Evolutionary conservation across 441 rosid species (phyloP), one percentile per base, ranked within the genome.

Genomic region (Aquilaria agallochum): DNA sequence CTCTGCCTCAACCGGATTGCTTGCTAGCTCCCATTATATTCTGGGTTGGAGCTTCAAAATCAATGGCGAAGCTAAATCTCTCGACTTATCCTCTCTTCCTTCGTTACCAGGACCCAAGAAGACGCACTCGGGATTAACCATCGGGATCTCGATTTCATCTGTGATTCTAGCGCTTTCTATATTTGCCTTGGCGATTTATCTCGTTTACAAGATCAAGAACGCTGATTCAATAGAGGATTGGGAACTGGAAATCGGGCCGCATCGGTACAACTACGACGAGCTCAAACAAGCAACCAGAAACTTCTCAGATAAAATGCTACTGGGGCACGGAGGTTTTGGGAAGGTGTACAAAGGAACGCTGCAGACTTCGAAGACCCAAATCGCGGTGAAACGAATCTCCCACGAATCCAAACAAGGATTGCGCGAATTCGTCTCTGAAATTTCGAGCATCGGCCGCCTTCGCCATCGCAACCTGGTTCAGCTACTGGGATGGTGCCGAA

Each of bases 1-100:
- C 67, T 87, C 96, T 7, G 68, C 98, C 48, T 88, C 98, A n/a
- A 89, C 98, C 0, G 98, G 98, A 14, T 68, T 85, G 70, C 90
- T 87, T 3, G 74, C 79, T 15, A 85, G 90, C 59, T 80, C 88
- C 1, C 95, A 92, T 70, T 89, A 70, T 58, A 46, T 92, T 2
- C 32, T 81, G 30, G 97, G 96, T 2, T 92, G 98, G 98, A 85
- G 91, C 72, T 84, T 92, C 11, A 73, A 67, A 11, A 71, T 87
- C 9, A 75, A 77, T 36, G 83, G 72, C 4, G 55, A 62, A 49
- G 79, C 91, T 65, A 74, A 65, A 48, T 65, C 62, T 49, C 79
- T 92, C 47, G 78, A 69, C 64, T 79, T 92, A 4, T 76, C 87
- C 12, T 73, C 78, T 51, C 80, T 92, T n/a, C 98, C 93, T 36